These are phyloP conservation scores for Alternaria ventricosa DNA, from an alignment of 2,329 filamentous ascomycete species.

Conservation along the genomic window DNA sequence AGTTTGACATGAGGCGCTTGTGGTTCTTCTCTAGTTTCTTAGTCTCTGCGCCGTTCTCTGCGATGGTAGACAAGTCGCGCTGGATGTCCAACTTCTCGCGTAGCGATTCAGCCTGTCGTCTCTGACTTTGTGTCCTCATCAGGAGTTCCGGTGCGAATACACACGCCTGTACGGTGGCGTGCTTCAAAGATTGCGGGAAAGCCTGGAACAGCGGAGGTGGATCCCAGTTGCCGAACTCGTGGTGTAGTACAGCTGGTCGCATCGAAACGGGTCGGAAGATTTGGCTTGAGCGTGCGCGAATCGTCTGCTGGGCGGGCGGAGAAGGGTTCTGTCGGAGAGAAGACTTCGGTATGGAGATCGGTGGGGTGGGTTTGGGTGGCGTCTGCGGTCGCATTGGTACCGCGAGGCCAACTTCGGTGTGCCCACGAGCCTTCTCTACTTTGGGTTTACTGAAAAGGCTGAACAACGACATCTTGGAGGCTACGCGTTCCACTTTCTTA, in stretches of 20 bases:
- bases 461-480: conserved; percentile 58
- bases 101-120: conserved; percentile 56
- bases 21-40: conserved; percentile 53
- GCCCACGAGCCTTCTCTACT: conserved; percentile 56
- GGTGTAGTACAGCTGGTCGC: conserved; percentile 25
- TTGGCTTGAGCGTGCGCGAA: conserved; percentile 41
- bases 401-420: conserved; percentile 52
- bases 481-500: conserved; percentile 39
- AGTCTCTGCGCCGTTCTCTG: conserved; percentile 36
- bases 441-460: conserved; percentile 58
- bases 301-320: conserved; percentile 36
- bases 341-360: conserved; percentile 34
- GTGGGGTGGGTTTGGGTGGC: conserved; percentile 28
- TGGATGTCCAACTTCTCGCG: conserved; percentile 47
- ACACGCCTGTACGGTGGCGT: conserved; percentile 72
- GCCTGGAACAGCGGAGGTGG: conserved; percentile 82
- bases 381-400: conserved; percentile 43
- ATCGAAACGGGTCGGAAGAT: conserved; percentile 42
- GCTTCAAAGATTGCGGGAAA: conserved; percentile 81
- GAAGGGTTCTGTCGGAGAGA: conserved; percentile 39
- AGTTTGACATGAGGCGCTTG: conserved; percentile 48
- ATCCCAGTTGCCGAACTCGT: conserved; percentile 50
- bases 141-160: conserved; percentile 73
- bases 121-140: conserved; percentile 63
- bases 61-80: conserved; percentile 39